Evolutionary conservation across 371 early-diverging fungal species (phyloP).

Genomic region (Umbelopsis sp.): DNA sequence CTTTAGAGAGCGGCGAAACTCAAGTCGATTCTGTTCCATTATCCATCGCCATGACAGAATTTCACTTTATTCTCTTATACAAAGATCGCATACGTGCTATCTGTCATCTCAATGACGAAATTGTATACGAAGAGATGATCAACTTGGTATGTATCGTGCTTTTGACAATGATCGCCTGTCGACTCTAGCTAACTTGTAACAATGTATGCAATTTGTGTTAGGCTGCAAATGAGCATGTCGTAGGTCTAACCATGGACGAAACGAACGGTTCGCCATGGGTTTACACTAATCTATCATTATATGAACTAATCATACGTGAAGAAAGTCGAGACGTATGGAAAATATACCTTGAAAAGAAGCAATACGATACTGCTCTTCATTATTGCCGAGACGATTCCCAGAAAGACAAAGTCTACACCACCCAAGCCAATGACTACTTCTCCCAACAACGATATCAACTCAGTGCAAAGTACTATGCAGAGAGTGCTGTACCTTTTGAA

Average conservation of each 20-base stretch:
- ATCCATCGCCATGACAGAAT: slow-evolving; percentile 81
- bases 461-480: slow-evolving; percentile 87
- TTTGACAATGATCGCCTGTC: background rate
- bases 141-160: slow-evolving; percentile 52
- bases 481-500: slow-evolving; percentile 82
- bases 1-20: slow-evolving; percentile 48
- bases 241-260: slow-evolving; percentile 74
- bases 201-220: background rate
- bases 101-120: slow-evolving; percentile 76
- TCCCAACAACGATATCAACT: slow-evolving; percentile 68
- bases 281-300: slow-evolving; percentile 75
- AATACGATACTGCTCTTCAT: slow-evolving; percentile 76
- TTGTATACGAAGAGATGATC: slow-evolving; percentile 81
- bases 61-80: slow-evolving; percentile 86
- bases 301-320: slow-evolving; percentile 83
- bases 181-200: background rate
- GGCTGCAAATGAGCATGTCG: slow-evolving; percentile 13
- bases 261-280: slow-evolving; percentile 89
- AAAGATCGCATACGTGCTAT: slow-evolving; percentile 75
- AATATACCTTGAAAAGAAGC: slow-evolving; percentile 73
- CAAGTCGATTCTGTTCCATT: slow-evolving; percentile 62
- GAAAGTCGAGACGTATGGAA: slow-evolving; percentile 95
- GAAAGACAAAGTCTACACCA: slow-evolving; percentile 73
- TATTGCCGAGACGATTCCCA: slow-evolving; percentile 80
- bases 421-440: slow-evolving; percentile 89